phyloP scores from a whole-genome alignment of 2,329 filamentous ascomycete genomes.

The Phyllosticta ampelicida region DNA sequence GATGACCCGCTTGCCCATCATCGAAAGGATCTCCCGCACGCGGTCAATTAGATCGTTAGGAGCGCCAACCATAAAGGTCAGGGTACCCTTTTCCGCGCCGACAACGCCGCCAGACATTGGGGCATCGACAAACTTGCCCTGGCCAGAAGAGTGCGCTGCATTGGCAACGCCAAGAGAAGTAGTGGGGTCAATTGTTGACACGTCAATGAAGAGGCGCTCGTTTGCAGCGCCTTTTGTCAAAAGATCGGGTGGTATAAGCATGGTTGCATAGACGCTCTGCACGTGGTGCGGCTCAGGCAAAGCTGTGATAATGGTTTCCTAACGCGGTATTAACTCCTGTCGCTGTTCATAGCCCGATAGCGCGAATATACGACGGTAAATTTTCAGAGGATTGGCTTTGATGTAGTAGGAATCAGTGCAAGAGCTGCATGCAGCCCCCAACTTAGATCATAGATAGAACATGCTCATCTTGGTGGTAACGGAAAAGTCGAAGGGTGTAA shows the following conservation, averaged over 20 bases:
- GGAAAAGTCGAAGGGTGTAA: neutral
- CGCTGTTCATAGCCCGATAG: conserved; percentile 11
- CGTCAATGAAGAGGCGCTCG: conserved; percentile 81
- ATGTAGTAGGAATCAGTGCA: conserved; percentile 1
- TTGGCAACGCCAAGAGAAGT: conserved; percentile 71
- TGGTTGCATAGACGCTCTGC: conserved; percentile 47
- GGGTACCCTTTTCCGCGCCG: conserved; percentile 71
- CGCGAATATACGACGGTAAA: neutral
- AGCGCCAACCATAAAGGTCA: conserved; percentile 93
- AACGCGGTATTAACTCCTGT: neutral
- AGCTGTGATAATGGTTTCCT: conserved; percentile 44
- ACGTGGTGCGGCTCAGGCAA: conserved; percentile 44
- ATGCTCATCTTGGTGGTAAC: conserved; percentile 39
- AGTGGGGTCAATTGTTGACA: conserved; percentile 87
- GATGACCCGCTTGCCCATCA: conserved; percentile 79
- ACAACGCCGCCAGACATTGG: conserved; percentile 97
- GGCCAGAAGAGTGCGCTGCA: conserved; percentile 52
- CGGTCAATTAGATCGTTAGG: conserved; percentile 49
- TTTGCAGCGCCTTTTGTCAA: conserved; percentile 39
- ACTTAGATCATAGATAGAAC: conserved; percentile 63
- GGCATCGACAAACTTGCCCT: conserved; percentile 79
- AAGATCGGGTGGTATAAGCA: conserved; percentile 51
- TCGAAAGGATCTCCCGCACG: conserved; percentile 57
- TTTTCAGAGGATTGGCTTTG: conserved; percentile 11
- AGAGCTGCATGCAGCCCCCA: conserved; percentile 46